Conservation (phyloP, 2,329 filamentous ascomycete genomes). For the Geosmithia putterillii region DNA sequence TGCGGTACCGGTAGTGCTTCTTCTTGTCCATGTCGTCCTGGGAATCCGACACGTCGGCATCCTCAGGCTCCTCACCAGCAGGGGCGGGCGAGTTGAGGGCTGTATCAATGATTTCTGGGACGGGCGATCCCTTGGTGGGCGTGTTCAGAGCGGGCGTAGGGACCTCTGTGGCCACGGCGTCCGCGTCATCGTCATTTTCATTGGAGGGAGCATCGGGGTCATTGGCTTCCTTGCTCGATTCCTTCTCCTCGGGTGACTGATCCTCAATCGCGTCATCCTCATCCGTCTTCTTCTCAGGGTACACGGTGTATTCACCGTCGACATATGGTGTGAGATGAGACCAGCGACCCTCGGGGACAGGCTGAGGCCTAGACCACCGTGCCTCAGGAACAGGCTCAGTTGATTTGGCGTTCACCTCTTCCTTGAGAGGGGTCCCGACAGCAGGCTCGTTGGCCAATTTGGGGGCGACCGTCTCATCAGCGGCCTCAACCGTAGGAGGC, state of each 20-base stretch:
- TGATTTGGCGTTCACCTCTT: background rate
- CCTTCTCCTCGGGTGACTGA: conserved; percentile 17
- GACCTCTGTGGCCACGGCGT: conserved; percentile 15
- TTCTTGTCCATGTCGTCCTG: conserved; percentile 16
- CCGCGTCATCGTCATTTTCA: conserved; percentile 18
- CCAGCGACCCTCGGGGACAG: conserved; percentile 19
- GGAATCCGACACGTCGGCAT: conserved; percentile 20
- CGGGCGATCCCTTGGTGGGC: conserved; percentile 24
- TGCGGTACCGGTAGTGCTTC: conserved; percentile 30
- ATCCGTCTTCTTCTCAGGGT: conserved; percentile 24
- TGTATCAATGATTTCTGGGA: conserved; percentile 23
- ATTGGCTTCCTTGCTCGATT: conserved; percentile 8
- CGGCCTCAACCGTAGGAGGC: background rate
- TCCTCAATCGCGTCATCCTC: conserved; percentile 19
- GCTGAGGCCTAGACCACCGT: conserved; percentile 12
- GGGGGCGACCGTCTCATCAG: background rate
- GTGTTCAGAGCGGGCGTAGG: conserved; percentile 25
- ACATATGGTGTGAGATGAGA: conserved; percentile 27
- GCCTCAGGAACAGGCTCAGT: background rate
- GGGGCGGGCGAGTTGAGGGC: conserved; percentile 23
- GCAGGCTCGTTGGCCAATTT: background rate
- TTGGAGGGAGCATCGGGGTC: conserved; percentile 10
- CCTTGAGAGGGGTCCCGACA: background rate
- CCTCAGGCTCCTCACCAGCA: conserved; percentile 21
- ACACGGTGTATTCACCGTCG: conserved; percentile 22